Evolutionary conservation across 768 basidiomycete species (phyloP).

Genomic region (Cubamyces sp.): DNA sequence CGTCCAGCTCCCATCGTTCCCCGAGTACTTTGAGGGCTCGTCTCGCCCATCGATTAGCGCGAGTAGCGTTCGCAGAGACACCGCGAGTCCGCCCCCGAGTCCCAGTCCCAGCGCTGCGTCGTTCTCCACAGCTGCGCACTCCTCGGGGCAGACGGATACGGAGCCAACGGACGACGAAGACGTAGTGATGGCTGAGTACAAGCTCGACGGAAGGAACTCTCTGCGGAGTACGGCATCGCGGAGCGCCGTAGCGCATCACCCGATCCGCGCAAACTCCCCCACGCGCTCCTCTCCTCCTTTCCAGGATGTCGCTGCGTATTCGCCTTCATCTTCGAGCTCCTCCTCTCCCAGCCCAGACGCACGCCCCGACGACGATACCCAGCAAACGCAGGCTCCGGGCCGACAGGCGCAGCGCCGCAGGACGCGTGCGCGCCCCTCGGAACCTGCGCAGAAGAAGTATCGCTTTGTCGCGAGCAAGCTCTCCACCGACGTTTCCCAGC

Average conservation of each 20-base stretch:
- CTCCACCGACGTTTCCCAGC: neutral
- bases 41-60: constrained; percentile 6
- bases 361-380: no score
- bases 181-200: constrained; percentile 1
- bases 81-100: constrained; percentile 17
- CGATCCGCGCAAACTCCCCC: neutral
- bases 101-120: constrained; percentile 20
- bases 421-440: constrained; percentile 1
- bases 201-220: constrained; percentile 4
- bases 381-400: neutral
- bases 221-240: neutral
- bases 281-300: neutral
- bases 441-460: constrained; percentile 14
- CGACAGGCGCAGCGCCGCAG: neutral
- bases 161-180: constrained; percentile 23
- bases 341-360: no score
- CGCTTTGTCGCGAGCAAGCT: constrained; percentile 21
- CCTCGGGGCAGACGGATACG: constrained; percentile 10
- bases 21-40: constrained; percentile 17
- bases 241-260: no score
- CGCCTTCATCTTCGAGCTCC: neutral
- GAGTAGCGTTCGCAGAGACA: neutral
- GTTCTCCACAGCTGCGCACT: constrained; percentile 4
- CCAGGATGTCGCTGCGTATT: neutral
- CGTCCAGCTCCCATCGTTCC: constrained; percentile 12